These are phyloP conservation scores for Physcomitrium patens DNA, from an alignment of 225 moss, liverwort and hornwort species.

Conservation along the genomic window DNA sequence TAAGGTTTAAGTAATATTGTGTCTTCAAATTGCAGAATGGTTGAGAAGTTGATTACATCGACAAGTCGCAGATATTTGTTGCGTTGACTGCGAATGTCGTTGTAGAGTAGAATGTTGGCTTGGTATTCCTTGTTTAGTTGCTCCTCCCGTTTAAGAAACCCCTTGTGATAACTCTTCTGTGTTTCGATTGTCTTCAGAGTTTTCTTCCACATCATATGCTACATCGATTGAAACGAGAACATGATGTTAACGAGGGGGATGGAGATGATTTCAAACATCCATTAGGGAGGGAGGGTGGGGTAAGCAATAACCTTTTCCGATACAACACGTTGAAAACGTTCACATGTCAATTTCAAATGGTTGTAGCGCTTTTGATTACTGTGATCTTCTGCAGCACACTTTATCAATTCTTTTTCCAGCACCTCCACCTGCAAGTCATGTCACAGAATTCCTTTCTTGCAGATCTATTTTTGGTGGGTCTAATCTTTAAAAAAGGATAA, in stretches of 20 bases:
- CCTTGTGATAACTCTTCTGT: slow-evolving; percentile 50
- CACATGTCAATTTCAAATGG: slow-evolving; percentile 53
- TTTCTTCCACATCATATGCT: slow-evolving; percentile 71
- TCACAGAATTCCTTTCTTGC: too few relatives aligned
- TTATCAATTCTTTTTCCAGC: slow-evolving; percentile 64
- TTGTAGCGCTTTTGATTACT: slow-evolving; percentile 47
- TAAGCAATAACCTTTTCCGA: slow-evolving; percentile 53
- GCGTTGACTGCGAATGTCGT: slow-evolving; percentile 73
- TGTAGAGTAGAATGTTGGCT: slow-evolving; percentile 58
- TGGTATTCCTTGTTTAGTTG: slow-evolving; percentile 63
- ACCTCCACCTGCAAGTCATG: slow-evolving; percentile 40
- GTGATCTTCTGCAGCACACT: slow-evolving; percentile 59
- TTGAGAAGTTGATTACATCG: slow-evolving; percentile 36
- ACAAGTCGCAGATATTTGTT: slow-evolving; percentile 62
- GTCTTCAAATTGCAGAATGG: neutral
- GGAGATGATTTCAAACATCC: slow-evolving; percentile 3
- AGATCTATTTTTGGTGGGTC: too few relatives aligned
- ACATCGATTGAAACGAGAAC: neutral
- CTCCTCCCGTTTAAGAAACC: slow-evolving; percentile 55
- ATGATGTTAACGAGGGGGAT: neutral
- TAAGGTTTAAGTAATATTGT: neutral
- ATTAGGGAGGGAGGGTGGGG: neutral
- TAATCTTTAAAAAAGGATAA: too few relatives aligned
- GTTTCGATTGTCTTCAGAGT: slow-evolving; percentile 53
- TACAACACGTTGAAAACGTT: slow-evolving; percentile 60